Evolutionary conservation across 2,329 filamentous ascomycete species (phyloP).

Genomic region (Calonectria naviculata): DNA sequence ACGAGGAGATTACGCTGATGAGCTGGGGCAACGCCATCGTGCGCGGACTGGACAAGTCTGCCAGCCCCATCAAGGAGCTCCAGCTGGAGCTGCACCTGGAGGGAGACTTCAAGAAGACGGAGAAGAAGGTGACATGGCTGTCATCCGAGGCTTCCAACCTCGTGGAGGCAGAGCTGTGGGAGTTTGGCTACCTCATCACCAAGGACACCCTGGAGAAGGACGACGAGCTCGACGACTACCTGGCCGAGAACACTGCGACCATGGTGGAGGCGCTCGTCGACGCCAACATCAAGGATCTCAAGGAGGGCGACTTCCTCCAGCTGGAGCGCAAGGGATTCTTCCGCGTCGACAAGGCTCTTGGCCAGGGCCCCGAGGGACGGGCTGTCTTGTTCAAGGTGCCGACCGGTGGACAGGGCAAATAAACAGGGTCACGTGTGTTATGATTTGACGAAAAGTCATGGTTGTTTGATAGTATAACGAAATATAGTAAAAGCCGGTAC

Average conservation of each 20-base stretch:
- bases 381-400: conserved; percentile 69
- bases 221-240: conserved; percentile 84
- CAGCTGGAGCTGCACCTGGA: conserved; percentile 90
- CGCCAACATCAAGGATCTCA: conserved; percentile 80
- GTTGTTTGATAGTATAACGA: conserved; percentile 31
- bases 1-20: conserved; percentile 96
- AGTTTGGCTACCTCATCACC: conserved; percentile 94
- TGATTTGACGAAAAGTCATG: conserved; percentile 33
- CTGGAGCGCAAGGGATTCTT: conserved; percentile 95
- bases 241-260: conserved; percentile 81
- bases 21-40: conserved; percentile 94
- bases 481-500: conserved; percentile 23
- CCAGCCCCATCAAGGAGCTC: conserved; percentile 71
- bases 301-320: conserved; percentile 92
- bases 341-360: conserved; percentile 77
- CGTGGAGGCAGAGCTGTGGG: conserved; percentile 85
- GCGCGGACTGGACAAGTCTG: conserved; percentile 68
- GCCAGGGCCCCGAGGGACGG: conserved; percentile 61
- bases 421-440: not conserved
- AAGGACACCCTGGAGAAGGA: conserved; percentile 95
- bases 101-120: conserved; percentile 93
- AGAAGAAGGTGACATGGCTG: conserved; percentile 98
- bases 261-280: conserved; percentile 83
- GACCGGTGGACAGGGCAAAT: conserved; percentile 57
- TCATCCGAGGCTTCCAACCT: conserved; percentile 80